Conservation (phyloP, 495 filamentous ascomycete species). For the Penicillium herquei region DNA sequence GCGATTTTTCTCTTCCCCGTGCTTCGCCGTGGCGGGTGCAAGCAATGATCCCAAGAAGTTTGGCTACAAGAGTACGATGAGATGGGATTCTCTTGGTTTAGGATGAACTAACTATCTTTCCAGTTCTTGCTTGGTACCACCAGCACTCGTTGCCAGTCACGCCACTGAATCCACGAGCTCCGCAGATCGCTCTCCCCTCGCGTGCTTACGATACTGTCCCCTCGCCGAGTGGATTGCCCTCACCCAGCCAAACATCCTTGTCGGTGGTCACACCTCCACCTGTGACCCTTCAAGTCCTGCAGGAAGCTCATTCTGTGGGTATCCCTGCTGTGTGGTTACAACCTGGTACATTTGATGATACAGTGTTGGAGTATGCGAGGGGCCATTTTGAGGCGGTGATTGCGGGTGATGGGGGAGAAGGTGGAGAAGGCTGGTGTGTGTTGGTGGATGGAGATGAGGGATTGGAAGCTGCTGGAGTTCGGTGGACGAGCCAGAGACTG, state of each 20-base stretch:
- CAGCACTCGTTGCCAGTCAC: conserved; percentile 70
- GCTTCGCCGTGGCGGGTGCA: conserved; percentile 90
- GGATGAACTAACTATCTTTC: background rate
- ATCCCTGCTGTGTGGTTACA: conserved; percentile 87
- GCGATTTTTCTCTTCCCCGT: conserved; percentile 77
- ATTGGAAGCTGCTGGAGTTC: conserved; percentile 57
- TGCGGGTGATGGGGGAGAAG: conserved; percentile 64
- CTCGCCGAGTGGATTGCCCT: conserved; percentile 59
- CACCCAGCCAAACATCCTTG: conserved; percentile 67
- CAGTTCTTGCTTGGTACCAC: conserved; percentile 92
- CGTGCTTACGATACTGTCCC: conserved; percentile 61
- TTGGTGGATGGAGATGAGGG: conserved; percentile 82
- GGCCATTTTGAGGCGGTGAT: conserved; percentile 67
- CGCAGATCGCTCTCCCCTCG: conserved; percentile 55
- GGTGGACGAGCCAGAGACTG: conserved; percentile 44
- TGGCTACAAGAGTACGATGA: conserved; percentile 76
- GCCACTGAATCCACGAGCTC: conserved; percentile 74
- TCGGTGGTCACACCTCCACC: conserved; percentile 84
- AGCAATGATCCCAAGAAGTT: conserved; percentile 80
- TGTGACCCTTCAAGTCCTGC: conserved; percentile 64
- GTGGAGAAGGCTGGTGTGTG: conserved; percentile 85
- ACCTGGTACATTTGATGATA: conserved; percentile 80
- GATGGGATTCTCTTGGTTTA: conserved; percentile 6
- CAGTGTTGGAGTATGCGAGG: conserved; percentile 65
- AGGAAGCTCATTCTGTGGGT: conserved; percentile 77